phyloP scores from a whole-genome alignment of 83 land plant species.

The Picea mariana region DNA sequence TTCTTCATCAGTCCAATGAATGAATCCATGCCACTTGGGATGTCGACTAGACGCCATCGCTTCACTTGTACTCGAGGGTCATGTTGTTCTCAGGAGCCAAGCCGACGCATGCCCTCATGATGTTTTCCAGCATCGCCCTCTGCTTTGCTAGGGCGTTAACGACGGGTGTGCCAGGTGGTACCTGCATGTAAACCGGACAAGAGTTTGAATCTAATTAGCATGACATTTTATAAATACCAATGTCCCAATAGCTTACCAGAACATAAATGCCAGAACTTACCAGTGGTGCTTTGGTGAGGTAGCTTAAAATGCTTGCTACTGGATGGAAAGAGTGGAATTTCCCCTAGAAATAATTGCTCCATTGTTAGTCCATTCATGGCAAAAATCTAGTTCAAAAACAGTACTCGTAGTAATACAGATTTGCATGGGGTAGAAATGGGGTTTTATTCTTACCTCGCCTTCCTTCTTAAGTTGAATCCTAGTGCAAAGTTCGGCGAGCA shows the following conservation, averaged over 20 bases:
- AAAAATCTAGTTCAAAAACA: background rate
- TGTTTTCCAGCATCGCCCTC: no score
- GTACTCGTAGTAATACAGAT: background rate
- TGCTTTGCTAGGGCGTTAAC: no score
- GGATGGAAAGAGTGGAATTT: constrained; percentile 98
- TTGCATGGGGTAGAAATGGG: background rate
- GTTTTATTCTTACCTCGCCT: constrained; percentile 34
- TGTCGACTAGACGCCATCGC: background rate
- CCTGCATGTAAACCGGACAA: background rate
- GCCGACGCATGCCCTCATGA: constrained; percentile 36
- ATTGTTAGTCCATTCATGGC: background rate
- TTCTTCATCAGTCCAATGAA: no score
- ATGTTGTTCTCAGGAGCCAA: constrained; percentile 98
- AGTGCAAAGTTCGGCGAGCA: constrained; percentile 45
- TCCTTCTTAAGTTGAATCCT: constrained; percentile 49
- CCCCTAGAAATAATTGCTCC: constrained; percentile 46
- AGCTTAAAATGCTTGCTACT: constrained; percentile 91
- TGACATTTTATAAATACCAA: background rate
- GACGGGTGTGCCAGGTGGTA: no score
- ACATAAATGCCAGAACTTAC: no score
- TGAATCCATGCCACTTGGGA: no score
- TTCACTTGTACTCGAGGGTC: constrained; percentile 96
- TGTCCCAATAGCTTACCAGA: background rate
- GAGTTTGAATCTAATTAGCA: background rate
- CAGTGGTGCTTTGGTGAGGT: constrained; percentile 96